Percentiles rank a stretch among this genome's conserved stretches.
Evolutionary conservation across 192 early-diverging fungal genomes (phyloP).

Genomic region (Entomortierella parvispora): DNA sequence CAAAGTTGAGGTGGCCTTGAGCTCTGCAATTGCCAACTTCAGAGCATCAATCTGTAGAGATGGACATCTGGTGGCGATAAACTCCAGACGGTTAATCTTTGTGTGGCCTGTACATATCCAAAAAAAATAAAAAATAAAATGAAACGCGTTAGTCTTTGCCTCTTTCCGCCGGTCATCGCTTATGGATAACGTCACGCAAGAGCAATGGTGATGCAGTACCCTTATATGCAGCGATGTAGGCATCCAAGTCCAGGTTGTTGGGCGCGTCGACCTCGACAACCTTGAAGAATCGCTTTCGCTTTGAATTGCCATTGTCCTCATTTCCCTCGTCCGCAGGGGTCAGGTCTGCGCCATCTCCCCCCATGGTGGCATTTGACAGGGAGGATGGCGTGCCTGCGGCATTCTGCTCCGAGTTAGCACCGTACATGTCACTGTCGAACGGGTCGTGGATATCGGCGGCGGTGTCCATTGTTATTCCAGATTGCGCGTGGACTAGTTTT

Average conservation of each 20-base stretch:
- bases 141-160: too few relatives aligned
- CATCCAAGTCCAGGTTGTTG: constrained; percentile 69
- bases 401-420: constrained; percentile 1
- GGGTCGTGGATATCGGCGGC: constrained; percentile 12
- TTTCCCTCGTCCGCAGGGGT: not conserved
- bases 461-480: constrained; percentile 35
- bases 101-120: constrained; percentile 63
- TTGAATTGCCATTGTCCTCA: constrained; percentile 44
- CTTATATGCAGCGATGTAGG: constrained; percentile 72
- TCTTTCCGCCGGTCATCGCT: too few relatives aligned
- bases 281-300: constrained; percentile 56
- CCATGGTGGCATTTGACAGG: constrained; percentile 35
- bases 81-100: constrained; percentile 74
- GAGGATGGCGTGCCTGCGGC: constrained; percentile 37
- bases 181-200: too few relatives aligned
- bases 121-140: too few relatives aligned
- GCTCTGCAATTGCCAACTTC: constrained; percentile 67
- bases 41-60: constrained; percentile 73
- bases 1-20: constrained; percentile 59
- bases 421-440: constrained; percentile 37
- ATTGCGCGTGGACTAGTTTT: too few relatives aligned
- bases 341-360: constrained; percentile 19
- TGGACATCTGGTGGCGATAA: constrained; percentile 79
- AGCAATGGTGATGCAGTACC: constrained; percentile 53
- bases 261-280: constrained; percentile 56